Percentiles rank a stretch among this genome's conserved stretches.
Evolutionary conservation across 1,284 basidiomycete species (phyloP).

Genomic region (Austroboletus novae-zelandiae): DNA sequence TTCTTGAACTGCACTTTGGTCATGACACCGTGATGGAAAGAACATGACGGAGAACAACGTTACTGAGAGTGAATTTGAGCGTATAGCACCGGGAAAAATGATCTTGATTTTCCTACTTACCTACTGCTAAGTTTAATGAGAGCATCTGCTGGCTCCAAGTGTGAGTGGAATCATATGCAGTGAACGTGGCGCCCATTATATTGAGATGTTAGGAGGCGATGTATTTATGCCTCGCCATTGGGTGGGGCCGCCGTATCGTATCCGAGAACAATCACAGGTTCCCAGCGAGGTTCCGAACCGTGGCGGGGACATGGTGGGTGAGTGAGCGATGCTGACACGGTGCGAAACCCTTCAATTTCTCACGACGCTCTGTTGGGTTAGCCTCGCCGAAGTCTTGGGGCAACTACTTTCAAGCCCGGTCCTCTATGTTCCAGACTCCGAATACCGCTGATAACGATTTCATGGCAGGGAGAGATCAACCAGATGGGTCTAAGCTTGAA

Average conservation of each 20-base stretch:
- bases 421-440: too few species aligned
- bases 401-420: too few species aligned
- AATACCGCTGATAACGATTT: too few species aligned
- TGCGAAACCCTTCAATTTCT: too few species aligned
- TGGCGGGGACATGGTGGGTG: neutral
- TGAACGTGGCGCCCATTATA: neutral
- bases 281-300: neutral
- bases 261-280: neutral
- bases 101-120: neutral
- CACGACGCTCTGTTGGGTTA: too few species aligned
- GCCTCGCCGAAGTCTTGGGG: too few species aligned
- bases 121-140: neutral
- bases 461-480: too few species aligned
- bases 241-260: neutral
- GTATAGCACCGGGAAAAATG: too few species aligned
- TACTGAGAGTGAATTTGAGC: neutral
- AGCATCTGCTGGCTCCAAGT: neutral
- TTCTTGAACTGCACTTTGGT: slow-evolving; percentile 31
- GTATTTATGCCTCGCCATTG: neutral
- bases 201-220: neutral
- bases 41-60: neutral
- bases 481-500: too few species aligned
- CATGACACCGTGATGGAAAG: neutral
- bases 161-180: neutral
- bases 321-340: too few species aligned